phyloP scores from a whole-genome alignment of 768 basidiomycete genomes.

The Phlebiopsis flavidoalba region DNA sequence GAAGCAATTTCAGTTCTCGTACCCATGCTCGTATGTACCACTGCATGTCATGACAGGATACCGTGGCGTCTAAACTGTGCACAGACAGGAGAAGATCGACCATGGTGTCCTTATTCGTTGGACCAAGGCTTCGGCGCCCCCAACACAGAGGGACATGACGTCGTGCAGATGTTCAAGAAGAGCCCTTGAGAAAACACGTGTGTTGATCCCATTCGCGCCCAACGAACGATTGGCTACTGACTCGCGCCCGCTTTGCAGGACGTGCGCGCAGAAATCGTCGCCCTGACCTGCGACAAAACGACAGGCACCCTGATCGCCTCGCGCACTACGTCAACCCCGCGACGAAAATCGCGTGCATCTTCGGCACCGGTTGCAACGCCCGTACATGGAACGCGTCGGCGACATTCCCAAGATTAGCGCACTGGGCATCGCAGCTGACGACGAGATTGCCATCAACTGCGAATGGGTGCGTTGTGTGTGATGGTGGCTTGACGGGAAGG shows the following conservation, averaged over 20 bases:
- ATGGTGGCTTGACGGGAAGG: not conserved
- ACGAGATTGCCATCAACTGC: slow-evolving; percentile 93
- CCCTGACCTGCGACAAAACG: slow-evolving; percentile 96
- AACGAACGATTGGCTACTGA: not conserved
- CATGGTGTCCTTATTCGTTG: slow-evolving; percentile 93
- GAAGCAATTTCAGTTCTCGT: slow-evolving; percentile 60
- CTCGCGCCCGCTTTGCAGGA: slow-evolving; percentile 39
- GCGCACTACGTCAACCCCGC: slow-evolving; percentile 86
- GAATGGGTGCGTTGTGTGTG: slow-evolving; percentile 67
- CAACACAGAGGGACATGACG: slow-evolving; percentile 90
- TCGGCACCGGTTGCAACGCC: slow-evolving; percentile 97
- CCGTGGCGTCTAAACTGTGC: not conserved
- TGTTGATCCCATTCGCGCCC: slow-evolving; percentile 21
- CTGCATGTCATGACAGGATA: not conserved
- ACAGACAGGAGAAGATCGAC: slow-evolving; percentile 89
- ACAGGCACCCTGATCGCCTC: slow-evolving; percentile 98
- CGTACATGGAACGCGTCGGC: slow-evolving; percentile 89
- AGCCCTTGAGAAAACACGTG: slow-evolving; percentile 76
- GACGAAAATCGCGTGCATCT: slow-evolving; percentile 93
- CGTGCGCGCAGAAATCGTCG: slow-evolving; percentile 78
- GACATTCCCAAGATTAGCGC: slow-evolving; percentile 82
- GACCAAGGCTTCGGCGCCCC: slow-evolving; percentile 97
- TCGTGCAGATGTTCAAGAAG: slow-evolving; percentile 87
- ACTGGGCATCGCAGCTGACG: slow-evolving; percentile 59
- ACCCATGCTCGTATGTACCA: slow-evolving; percentile 79